Percentiles rank a stretch among this genome's conserved stretches.
These are phyloP conservation scores for Orbilia brochopaga DNA, from an alignment of 2,329 filamentous ascomycete species.

Conservation along the genomic window DNA sequence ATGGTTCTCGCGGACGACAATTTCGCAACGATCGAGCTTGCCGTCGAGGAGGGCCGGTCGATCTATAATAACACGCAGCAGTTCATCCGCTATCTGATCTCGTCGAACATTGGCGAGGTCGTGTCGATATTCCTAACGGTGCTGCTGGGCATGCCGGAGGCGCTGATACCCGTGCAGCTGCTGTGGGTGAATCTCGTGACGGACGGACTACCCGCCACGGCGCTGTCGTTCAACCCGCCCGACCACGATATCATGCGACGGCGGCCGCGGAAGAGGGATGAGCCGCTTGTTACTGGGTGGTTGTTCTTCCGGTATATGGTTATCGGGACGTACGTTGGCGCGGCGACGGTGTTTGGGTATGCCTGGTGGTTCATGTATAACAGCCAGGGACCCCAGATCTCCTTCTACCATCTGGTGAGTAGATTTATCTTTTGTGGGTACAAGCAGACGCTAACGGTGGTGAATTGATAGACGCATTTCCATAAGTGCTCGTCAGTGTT, in stretches of 20 bases:
- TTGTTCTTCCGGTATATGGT: conserved; percentile 97
- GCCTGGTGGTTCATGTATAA: conserved; percentile 99
- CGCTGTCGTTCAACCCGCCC: conserved; percentile 96
- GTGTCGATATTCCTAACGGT: conserved; percentile 98
- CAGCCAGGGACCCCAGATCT: conserved; percentile 84
- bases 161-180: conserved; percentile 93
- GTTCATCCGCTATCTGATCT: conserved; percentile 98
- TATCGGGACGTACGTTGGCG: conserved; percentile 91
- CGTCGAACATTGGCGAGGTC: conserved; percentile 98
- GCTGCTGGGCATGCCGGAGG: conserved; percentile 95
- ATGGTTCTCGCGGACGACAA: conserved; percentile 99
- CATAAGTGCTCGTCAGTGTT: conserved; percentile 87
- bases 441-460: neutral
- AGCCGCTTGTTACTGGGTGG: conserved; percentile 91
- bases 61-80: conserved; percentile 99
- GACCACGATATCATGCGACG: conserved; percentile 98
- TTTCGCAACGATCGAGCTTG: conserved; percentile 95
- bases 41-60: conserved; percentile 93
- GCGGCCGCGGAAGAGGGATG: conserved; percentile 86
- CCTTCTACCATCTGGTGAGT: conserved; percentile 74
- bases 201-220: conserved; percentile 93
- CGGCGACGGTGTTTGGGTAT: conserved; percentile 93
- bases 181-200: conserved; percentile 99
- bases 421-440: neutral
- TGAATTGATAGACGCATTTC: conserved; percentile 69